Base-by-base conservation (phyloP, 257 asterid species). In the Przewalskia tangutica region DNA sequence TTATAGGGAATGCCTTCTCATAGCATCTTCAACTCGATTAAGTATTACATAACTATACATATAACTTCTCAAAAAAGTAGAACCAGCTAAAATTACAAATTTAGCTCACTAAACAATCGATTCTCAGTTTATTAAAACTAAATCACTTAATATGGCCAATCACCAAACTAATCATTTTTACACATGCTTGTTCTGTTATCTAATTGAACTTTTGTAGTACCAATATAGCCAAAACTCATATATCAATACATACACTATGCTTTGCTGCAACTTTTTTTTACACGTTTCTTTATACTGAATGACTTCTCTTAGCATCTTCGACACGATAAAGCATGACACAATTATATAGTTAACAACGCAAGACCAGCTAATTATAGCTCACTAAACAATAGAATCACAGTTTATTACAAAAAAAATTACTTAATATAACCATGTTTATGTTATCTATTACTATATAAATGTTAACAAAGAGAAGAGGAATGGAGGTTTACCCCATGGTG, bases 401-500 rank as follows among this genome's bases (percentile, higher is more conserved):
- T n/a, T n/a, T n/a, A n/a, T n/a, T n/a, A n/a, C n/a, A n/a, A n/a
- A n/a, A n/a, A n/a, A n/a, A n/a, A n/a, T n/a, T n/a, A n/a, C n/a
- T n/a, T n/a, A n/a, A n/a, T n/a, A n/a, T n/a, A n/a, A n/a, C n/a
- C n/a, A n/a, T n/a, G n/a, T n/a, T n/a, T n/a, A n/a, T n/a, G n/a
- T n/a, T n/a, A n/a, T n/a, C n/a, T n/a, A n/a, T n/a, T n/a, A n/a
- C n/a, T n/a, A 27, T 27, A 27, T 27, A 27, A 27, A 27, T 27
- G 32, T 27, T 27, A 27, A 16, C 38, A 66, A 62, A 27, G 32
- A 56, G 38, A 38, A 77, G 32, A 77, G n/a, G n/a, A 44, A 56
- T 10, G 66, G n/a, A 78, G 65, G 14, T 10, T 68, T 58, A 78
- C 82, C 82, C 82, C 82, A 78, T 78, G 55, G 5, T 78, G 20